Evolutionary conservation across 2,329 filamentous ascomycete species (phyloP), one percentile per base, ranked within the genome.

Genomic region (Arachnomyces sp.): DNA sequence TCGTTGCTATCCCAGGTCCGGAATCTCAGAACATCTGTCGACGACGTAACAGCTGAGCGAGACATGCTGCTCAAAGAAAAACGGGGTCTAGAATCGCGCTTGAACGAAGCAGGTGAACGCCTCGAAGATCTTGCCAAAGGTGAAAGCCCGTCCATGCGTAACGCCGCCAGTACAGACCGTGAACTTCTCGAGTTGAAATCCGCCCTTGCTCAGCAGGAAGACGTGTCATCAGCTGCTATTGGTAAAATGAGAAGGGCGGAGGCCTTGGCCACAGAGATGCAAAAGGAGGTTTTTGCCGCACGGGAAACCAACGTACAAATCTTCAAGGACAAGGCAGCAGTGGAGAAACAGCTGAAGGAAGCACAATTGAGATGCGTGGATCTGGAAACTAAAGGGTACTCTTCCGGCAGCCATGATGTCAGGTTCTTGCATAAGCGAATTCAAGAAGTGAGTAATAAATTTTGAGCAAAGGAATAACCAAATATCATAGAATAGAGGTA

Each of bases 211-310:
- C 88, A 95, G 55, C 87, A 95, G 56, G 86, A 96, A 64, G 90
- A 98, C 58, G 82, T 96, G 43, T 86, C 88, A 8, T 78, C 84
- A 1, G 90, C 92, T 3, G 90, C 90, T 0, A 83, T 96, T 31
- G 90, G 92, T 55, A 96, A 96, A 72, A 98, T 98, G 92, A 80
- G 90, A 40, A 82, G 90, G 16, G 86, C 92, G 2, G 90, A 98
- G 57, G 85, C 87, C 3, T 69, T 96, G 25, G 82, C 82, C 1
- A 78, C 82, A 7, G 92, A 98, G 63, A 82, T 94, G 48, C 90
- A 96, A 57, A 94, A 92, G 61, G 92, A 98, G 55, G 86, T 95
- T 46, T 79, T 82, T 13, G 78, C 77, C 6, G 90, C 95, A 67
- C 80, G 90, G 7, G 92, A 96, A 57, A 76, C 77, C 28, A 88